Conservation (phyloP, 106 monocot species). For the Vanilla planifolia region DNA sequence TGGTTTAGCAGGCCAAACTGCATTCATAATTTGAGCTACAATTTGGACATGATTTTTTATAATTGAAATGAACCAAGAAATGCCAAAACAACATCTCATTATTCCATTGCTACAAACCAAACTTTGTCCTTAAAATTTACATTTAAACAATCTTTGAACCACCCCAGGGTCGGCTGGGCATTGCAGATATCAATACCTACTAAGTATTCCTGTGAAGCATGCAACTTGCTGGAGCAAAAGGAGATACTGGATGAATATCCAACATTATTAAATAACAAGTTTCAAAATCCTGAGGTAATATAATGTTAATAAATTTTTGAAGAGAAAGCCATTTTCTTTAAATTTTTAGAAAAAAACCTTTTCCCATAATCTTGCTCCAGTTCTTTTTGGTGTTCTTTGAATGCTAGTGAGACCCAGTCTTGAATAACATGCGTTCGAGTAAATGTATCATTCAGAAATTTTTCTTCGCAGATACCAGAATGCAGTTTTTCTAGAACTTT, state of each 20-base stretch:
- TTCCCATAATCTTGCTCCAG: constrained; percentile 62
- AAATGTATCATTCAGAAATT: constrained; percentile 30
- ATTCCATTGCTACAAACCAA: no score
- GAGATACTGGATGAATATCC: neutral
- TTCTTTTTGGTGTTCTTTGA: constrained; percentile 26
- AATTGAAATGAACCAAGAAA: no score
- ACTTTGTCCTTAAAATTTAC: no score
- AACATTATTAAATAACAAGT: neutral
- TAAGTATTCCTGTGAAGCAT: neutral
- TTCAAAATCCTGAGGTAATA: neutral
- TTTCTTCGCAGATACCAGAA: constrained; percentile 28
- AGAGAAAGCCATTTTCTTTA: neutral
- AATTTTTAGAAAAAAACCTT: constrained; percentile 48
- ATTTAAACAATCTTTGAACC: no score
- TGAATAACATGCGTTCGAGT: constrained; percentile 59
- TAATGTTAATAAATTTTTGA: constrained; percentile 2
- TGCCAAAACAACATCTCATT: no score
- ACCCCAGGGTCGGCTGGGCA: no score
- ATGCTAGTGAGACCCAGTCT: constrained; percentile 67
- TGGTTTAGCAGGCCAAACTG: no score
- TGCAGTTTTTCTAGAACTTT: constrained; percentile 10
- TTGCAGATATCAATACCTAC: no score
- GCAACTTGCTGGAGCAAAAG: neutral
- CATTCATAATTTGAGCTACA: no score
- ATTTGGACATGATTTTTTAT: no score